These are phyloP conservation scores for Malassezia furfur DNA, from an alignment of 1,284 basidiomycete genomes.

Conservation along the genomic window DNA sequence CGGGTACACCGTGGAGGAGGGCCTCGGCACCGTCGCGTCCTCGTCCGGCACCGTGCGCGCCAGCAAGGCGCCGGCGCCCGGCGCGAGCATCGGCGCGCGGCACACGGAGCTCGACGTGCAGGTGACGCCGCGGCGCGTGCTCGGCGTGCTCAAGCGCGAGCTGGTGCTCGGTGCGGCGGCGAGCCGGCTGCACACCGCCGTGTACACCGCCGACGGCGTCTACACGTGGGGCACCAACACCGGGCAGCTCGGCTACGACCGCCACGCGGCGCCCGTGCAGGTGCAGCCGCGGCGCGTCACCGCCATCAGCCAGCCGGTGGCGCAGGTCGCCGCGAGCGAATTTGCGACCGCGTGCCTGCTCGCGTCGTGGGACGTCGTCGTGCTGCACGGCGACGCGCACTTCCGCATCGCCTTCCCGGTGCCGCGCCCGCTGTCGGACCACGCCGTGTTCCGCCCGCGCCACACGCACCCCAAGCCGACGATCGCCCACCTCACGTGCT, in stretches of 20 bases:
- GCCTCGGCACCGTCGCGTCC: constrained; percentile 28
- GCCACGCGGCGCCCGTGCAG: constrained; percentile 63
- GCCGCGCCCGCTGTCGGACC: constrained; percentile 50
- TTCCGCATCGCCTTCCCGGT: constrained; percentile 57
- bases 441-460: constrained; percentile 53
- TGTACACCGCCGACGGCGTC: constrained; percentile 73
- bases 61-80: constrained; percentile 50
- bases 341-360: constrained; percentile 71
- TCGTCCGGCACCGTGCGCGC: constrained; percentile 20
- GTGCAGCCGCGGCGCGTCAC: constrained; percentile 72
- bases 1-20: constrained; percentile 70
- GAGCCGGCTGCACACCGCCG: constrained; percentile 74
- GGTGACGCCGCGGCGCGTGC: constrained; percentile 63
- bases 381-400: constrained; percentile 67
- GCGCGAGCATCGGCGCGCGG: constrained; percentile 8
- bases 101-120: constrained; percentile 55
- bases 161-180: constrained; percentile 72
- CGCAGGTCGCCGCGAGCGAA: constrained; percentile 53
- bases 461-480: constrained; percentile 48
- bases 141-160: constrained; percentile 71
- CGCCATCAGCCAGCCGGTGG: constrained; percentile 43
- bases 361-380: constrained; percentile 66
- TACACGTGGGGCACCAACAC: constrained; percentile 93
- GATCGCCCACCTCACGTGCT: constrained; percentile 71
- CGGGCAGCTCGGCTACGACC: constrained; percentile 71